Base-by-base conservation (phyloP, 176 grass and related monocot species). In the Raddia distichophylla region DNA sequence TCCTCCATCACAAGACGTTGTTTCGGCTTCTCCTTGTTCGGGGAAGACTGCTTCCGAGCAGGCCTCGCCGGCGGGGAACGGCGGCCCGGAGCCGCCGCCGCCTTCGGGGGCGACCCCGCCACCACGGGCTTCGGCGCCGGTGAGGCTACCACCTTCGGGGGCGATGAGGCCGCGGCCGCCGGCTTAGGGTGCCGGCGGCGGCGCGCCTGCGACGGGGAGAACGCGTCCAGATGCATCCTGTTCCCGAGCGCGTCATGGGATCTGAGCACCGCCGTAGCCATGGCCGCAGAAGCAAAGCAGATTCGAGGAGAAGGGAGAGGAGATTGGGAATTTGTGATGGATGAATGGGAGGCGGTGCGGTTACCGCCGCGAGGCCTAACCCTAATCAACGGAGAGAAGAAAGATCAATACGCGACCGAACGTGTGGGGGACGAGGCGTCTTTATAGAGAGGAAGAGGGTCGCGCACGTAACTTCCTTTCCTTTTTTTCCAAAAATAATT, bases 211-310 rank as follows among this genome's bases (percentile, higher is more conserved):
- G 85, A 78, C 17, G 78, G 49, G 8, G 69, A 16, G 75, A 81
- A 94, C 64, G 86, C 92, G 22, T 65, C 83, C 14, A 86, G 69
- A 58, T 91, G 88, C 74, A 86, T 68, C 9, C 15, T 7, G 79
- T 76, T 84, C 60, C 10, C 64, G 6, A 94, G 76, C 20, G 47
- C 72, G 49, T 88, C 88, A 1, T 88, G 76, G 51, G 86, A 86
- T 84, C 86, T 53, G 76, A 91, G 83, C 66, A 94, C 83, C 71
- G 75, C 86, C 8, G 83, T 86, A 1, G 82, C 78, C 91, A 94
- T 94, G 22, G 46, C 6, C 34, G 48, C 11, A 9, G 33, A 12
- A 37, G 27, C 61, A 35, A n/a, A 64, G 7, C 19, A n/a, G 50
- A 59, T 49, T 16, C 2, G 20, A 3, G 35, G 12, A 1, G 6